Evolutionary conservation across 2,329 filamentous ascomycete species (phyloP), one percentile per base, ranked within the genome.

Genomic region (Claviceps sp.): DNA sequence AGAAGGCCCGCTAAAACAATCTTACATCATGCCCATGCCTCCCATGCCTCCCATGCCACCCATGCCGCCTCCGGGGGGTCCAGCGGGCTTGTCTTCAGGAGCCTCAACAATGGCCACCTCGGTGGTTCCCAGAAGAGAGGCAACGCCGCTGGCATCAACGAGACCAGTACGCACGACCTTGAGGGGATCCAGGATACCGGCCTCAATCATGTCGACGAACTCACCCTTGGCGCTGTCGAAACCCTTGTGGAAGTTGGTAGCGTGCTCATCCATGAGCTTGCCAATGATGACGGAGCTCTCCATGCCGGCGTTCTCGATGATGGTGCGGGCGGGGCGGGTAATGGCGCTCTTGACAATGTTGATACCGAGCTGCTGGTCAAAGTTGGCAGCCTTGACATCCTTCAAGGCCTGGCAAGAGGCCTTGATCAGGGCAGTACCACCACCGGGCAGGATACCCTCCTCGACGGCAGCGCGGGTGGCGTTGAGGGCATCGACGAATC

Each of bases 111-210:
- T 95, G 60, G 93, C 90, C 53, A 97, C 93, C 76, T 98, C 93
- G 55, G 93, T 98, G 59, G 93, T 98, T 68, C 93, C 93, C 56
- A 98, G 86, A 56, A 98, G 82, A 51, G 91, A 97, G 51, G 93
- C 93, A 63, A 98, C 93, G 73, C 93, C 93, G 66, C 85, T 91
- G 62, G 93, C 93, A 64, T 98, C 93, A 64, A 90, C 81, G 54
- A 98, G 84, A 65, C 89, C 91, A 57, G 93, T 98, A 64, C 93
- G 89, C 66, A 98, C 93, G 62, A 98, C 93, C 87, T 98, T 98
- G 80, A 98, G 87, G 59, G 93, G 93, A 70, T 98, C 93, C 55
- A 98, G 86, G 70, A 98, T 98, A 85, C 93, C 93, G 60, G 89
- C 82, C 57, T 80, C 70, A 66, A 98, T 96, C 93, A 98, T 97